Evolutionary conservation across 768 basidiomycete species (phyloP), one percentile per base, ranked within the genome.

Genomic region (Lactifluus subvellereus): DNA sequence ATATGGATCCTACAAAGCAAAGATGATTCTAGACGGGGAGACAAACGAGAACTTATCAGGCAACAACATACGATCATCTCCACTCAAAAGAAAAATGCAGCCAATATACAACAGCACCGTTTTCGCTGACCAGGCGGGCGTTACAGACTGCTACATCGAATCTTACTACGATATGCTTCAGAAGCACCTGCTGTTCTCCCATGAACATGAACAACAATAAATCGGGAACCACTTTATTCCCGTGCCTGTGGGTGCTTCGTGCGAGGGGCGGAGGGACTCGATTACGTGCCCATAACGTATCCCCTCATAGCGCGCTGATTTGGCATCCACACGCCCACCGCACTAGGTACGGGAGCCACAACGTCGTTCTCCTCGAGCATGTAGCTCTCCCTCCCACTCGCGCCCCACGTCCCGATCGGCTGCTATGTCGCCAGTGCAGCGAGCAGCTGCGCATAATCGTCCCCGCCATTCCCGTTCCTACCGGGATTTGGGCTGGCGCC

Each of bases 291-390:
- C 32, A 66, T 66, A 32, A 51, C 54, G 38, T 57, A 67, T 10
- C 54, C 54, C 20, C 64, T 49, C 58, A 59, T 30, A 22, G 48
- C 30, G n/a, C 66, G 58, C 16, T 66, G 64, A 50, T 67, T 60
- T 5, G 52, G 32, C 60, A 66, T 51, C 55, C 65, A 58, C 51
- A 65, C 58, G 20, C 27, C 7, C 63, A 65, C 60, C 50, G 55
- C 6, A 54, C 42, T 14, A 20, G 64, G 37, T 14, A 58, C 43
- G 5, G 56, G n/a, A 40, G 53, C 52, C 6, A 53, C 51, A 37
- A 68, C 64, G 38, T 83, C 82, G 64, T 83, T 82, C 75, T 88
- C 87, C 70, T 89, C 88, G 42, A 84, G 78, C 77, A 89, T 82
- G 68, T 82, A 90, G 57, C 83, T 78, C 57, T 88, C 85, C 59